Evolutionary conservation across 805 yeast genomes (phyloP).

Genomic region (Lachancea nothofagi): DNA sequence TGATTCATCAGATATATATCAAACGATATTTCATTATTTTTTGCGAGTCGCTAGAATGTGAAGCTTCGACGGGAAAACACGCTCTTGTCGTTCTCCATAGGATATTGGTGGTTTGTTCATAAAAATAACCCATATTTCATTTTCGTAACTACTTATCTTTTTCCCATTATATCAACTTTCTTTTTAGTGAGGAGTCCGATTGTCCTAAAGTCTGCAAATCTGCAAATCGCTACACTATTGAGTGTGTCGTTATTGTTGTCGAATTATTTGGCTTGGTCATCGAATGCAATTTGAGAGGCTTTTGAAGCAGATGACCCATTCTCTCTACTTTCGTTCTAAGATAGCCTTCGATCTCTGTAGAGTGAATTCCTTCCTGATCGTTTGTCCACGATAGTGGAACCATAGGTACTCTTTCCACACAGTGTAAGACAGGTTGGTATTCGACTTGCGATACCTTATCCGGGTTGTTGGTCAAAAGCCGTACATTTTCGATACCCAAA

Average conservation of each 20-base stretch:
- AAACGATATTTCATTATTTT: neutral
- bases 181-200: neutral
- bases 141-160: too few species aligned
- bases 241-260: constrained; percentile 7
- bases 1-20: neutral
- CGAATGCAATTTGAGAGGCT: constrained; percentile 35
- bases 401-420: constrained; percentile 92
- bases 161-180: neutral
- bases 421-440: constrained; percentile 70
- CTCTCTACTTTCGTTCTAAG: constrained; percentile 89
- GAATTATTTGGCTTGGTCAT: constrained; percentile 6
- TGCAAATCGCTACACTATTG: constrained; percentile 2
- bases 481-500: constrained; percentile 64
- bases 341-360: constrained; percentile 88
- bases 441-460: constrained; percentile 94
- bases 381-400: constrained; percentile 86
- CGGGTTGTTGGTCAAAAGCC: constrained; percentile 88
- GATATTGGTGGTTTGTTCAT: too few species aligned
- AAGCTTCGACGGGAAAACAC: too few species aligned
- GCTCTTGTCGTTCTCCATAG: too few species aligned
- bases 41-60: too few species aligned
- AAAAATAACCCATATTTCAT: too few species aligned
- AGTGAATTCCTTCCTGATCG: constrained; percentile 59
- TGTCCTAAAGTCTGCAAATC: too few species aligned
- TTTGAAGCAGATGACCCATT: constrained; percentile 88